Evolutionary conservation across 192 early-diverging fungal genomes (phyloP).

Genomic region (Cetraspora pellucida): DNA sequence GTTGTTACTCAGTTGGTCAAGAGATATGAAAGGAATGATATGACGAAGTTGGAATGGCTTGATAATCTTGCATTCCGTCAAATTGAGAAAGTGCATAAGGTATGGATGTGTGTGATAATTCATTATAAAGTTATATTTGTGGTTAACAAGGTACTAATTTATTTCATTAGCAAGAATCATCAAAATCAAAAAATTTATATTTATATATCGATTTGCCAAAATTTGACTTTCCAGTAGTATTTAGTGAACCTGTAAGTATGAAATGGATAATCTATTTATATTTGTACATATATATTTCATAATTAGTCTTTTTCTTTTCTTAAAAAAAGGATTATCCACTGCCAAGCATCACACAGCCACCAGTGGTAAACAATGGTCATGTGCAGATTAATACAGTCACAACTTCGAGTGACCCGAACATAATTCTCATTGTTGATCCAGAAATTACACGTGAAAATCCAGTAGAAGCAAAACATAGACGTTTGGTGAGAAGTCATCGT

Average conservation of each 20-base stretch:
- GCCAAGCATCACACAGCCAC: conserved; percentile 29
- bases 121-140: background rate
- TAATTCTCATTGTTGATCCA: conserved; percentile 69
- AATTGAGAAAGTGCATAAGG: conserved; percentile 81
- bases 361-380: background rate
- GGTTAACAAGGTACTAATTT: background rate
- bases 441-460: conserved; percentile 92
- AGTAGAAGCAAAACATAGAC: conserved; percentile 92
- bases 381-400: conserved; percentile 8
- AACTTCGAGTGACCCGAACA: conserved; percentile 24
- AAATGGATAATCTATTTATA: too few relatives aligned
- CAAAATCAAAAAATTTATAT: conserved; percentile 63
- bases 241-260: conserved; percentile 74
- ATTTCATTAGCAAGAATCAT: conserved; percentile 47
- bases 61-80: conserved; percentile 88
- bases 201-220: conserved; percentile 90
- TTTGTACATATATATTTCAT: background rate
- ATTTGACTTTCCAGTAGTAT: conserved; percentile 97
- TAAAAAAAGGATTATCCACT: conserved; percentile 70
- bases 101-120: conserved; percentile 28
- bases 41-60: conserved; percentile 87
- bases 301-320: background rate
- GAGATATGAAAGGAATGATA: conserved; percentile 86
- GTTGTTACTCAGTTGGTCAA: conserved; percentile 59
- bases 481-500: conserved; percentile 85